Conservation (phyloP, 306 rosid genomes). For the Medicago arabica region DNA sequence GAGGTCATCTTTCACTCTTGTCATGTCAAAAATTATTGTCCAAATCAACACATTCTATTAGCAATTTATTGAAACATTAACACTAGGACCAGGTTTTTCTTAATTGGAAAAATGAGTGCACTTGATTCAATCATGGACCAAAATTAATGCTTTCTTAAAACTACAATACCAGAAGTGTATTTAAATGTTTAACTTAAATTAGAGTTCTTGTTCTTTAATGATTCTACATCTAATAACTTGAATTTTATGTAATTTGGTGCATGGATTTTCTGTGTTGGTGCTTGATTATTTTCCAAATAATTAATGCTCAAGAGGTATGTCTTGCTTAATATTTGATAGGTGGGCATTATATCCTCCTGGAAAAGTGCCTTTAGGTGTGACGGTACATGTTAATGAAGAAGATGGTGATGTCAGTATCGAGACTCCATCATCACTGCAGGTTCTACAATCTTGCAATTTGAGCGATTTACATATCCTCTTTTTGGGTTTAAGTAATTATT, state of each 20-base stretch:
- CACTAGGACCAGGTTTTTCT: not conserved
- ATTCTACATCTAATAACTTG: slow-evolving; percentile 32
- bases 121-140: not conserved
- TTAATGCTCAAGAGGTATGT: slow-evolving; percentile 37
- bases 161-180: not conserved
- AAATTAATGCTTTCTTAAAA: not conserved
- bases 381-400: slow-evolving; percentile 90
- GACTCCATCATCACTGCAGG: slow-evolving; percentile 93
- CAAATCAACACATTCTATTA: not conserved
- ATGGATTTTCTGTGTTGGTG: slow-evolving; percentile 21
- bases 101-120: not conserved
- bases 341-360: slow-evolving; percentile 99
- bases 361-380: slow-evolving; percentile 91
- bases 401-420: slow-evolving; percentile 94
- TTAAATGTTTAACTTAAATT: slow-evolving; percentile 6
- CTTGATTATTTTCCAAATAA: slow-evolving; percentile 34
- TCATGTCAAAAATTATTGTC: not conserved
- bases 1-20: slow-evolving; percentile 18
- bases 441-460: slow-evolving; percentile 41
- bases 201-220: slow-evolving; percentile 31
- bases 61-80: slow-evolving; percentile 1
- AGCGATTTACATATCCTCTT: slow-evolving; percentile 33
- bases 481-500: slow-evolving; percentile 17
- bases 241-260: slow-evolving; percentile 13
- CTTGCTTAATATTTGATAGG: slow-evolving; percentile 58